These are phyloP conservation scores for Wickerhamiella hasegawae DNA, from an alignment of 805 yeast genomes.

Conservation along the genomic window DNA sequence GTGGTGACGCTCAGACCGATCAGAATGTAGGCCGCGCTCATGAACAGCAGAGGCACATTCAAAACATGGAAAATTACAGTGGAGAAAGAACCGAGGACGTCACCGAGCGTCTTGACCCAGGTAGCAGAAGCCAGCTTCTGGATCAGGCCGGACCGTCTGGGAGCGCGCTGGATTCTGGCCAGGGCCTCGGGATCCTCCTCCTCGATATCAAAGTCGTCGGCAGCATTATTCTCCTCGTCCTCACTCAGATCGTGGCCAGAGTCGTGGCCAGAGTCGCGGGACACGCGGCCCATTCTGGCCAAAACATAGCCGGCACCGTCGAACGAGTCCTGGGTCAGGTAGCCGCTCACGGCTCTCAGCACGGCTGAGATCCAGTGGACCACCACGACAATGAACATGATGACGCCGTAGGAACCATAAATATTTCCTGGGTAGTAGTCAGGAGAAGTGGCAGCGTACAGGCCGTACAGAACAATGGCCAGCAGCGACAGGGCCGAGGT, in stretches of 20 bases:
- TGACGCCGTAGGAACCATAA: constrained; percentile 48
- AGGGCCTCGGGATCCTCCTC: constrained; percentile 1
- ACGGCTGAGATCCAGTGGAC: constrained; percentile 33
- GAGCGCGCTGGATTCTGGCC: not conserved
- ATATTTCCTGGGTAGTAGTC: constrained; percentile 63
- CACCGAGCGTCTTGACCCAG: constrained; percentile 1
- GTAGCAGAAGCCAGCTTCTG: constrained; percentile 1
- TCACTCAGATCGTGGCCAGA: constrained; percentile 2
- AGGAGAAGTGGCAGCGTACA: constrained; percentile 45
- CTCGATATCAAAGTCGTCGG: constrained; percentile 1
- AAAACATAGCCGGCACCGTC: constrained; percentile 20
- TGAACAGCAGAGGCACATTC: constrained; percentile 51
- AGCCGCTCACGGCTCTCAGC: constrained; percentile 6
- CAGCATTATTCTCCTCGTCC: constrained; percentile 4
- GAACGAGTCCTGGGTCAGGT: constrained; percentile 12
- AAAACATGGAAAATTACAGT: constrained; percentile 31
- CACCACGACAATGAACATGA: constrained; percentile 36
- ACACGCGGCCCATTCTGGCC: constrained; percentile 10
- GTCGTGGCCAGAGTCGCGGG: constrained; percentile 16
- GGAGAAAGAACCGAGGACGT: constrained; percentile 17
- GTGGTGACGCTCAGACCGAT: constrained; percentile 51
- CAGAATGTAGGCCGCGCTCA: constrained; percentile 38
- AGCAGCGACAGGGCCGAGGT: constrained; percentile 32
- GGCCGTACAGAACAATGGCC: constrained; percentile 38
- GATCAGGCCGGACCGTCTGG: constrained; percentile 1